Percentiles rank a stretch among this genome's conserved stretches.
Evolutionary conservation across 1,284 basidiomycete genomes (phyloP).

Genomic region (Cerrena zonata): DNA sequence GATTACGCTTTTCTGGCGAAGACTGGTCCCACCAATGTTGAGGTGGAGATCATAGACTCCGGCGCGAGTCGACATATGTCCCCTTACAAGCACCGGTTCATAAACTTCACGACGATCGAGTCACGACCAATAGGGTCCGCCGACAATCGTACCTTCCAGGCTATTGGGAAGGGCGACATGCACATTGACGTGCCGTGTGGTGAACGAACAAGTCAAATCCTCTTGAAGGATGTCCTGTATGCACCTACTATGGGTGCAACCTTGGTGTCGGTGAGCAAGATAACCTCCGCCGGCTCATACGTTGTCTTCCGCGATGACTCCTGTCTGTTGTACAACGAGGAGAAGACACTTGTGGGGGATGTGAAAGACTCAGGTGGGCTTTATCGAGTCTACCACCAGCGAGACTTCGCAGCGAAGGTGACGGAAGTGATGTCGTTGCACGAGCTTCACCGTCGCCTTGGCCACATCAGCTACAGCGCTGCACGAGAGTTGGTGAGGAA

Average conservation of each 20-base stretch:
- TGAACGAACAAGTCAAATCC: constrained; percentile 10
- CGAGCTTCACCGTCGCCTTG: constrained; percentile 29
- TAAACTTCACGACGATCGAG: constrained; percentile 18
- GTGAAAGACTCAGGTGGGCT: background rate
- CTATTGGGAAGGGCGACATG: constrained; percentile 28
- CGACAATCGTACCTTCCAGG: constrained; percentile 27
- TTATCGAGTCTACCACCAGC: constrained; percentile 1
- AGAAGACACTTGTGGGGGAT: background rate
- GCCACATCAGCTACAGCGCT: constrained; percentile 29
- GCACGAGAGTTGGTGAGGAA: constrained; percentile 22
- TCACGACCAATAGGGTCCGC: constrained; percentile 26
- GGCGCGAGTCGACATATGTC: constrained; percentile 33
- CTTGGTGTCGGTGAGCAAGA: constrained; percentile 29
- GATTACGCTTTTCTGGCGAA: background rate
- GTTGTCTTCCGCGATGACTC: background rate
- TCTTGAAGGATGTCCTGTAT: constrained; percentile 32
- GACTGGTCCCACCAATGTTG: background rate
- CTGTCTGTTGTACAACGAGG: background rate
- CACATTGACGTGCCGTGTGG: constrained; percentile 27
- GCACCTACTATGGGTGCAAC: constrained; percentile 31
- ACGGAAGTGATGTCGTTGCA: constrained; percentile 20
- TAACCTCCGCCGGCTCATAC: constrained; percentile 26
- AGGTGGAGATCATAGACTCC: constrained; percentile 19
- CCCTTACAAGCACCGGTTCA: constrained; percentile 22
- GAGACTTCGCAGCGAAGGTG: background rate